Conservation (phyloP, 148 eudicot species). For the Cornus controversa region DNA sequence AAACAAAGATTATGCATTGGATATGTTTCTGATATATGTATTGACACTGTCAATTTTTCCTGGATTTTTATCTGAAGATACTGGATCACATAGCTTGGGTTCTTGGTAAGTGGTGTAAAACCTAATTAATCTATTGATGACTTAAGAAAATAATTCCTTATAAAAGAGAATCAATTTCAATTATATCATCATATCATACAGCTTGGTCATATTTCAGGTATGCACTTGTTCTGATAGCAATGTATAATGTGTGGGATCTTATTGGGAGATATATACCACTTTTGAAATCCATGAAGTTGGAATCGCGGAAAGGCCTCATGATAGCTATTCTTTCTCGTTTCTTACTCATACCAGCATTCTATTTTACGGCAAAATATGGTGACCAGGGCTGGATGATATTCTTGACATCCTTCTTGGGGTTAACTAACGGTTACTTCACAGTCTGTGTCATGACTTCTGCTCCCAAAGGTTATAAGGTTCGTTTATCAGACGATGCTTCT, state of each 20-base stretch:
- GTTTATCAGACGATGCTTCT: background rate
- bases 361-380: constrained; percentile 48
- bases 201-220: constrained; percentile 34
- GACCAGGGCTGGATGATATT: constrained; percentile 52
- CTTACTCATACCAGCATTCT: constrained; percentile 47
- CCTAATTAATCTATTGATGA: background rate
- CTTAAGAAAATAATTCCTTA: too few species aligned
- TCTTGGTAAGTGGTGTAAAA: constrained; percentile 28
- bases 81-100: constrained; percentile 49
- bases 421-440: constrained; percentile 45
- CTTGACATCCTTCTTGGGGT: constrained; percentile 45
- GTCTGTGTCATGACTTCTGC: constrained; percentile 41
- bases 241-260: constrained; percentile 48
- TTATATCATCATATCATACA: too few species aligned
- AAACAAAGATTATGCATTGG: constrained; percentile 49
- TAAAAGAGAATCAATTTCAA: too few species aligned
- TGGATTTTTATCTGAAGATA: constrained; percentile 67
- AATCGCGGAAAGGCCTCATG: constrained; percentile 42
- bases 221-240: constrained; percentile 42
- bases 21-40: constrained; percentile 38
- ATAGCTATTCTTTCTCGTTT: constrained; percentile 26
- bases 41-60: constrained; percentile 60
- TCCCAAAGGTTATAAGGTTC: constrained; percentile 43
- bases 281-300: constrained; percentile 29
- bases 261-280: constrained; percentile 48